Evolutionary conservation across 2,329 filamentous ascomycete genomes (phyloP).

Genomic region (Stenocarpella maydis): DNA sequence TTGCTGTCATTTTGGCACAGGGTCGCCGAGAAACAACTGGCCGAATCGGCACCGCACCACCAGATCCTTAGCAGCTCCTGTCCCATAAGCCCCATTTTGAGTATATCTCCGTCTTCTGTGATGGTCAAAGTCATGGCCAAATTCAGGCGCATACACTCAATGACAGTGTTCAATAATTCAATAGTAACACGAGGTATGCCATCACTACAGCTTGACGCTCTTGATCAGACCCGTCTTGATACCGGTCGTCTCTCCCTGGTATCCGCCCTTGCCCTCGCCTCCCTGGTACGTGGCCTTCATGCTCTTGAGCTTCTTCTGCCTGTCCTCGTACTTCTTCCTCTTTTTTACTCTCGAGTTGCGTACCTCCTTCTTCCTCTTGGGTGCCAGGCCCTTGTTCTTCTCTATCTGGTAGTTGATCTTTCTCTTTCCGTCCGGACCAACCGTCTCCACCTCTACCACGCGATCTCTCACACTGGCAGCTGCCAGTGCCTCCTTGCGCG

Average conservation of each 20-base stretch:
- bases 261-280: slow-evolving; percentile 83
- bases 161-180: not conserved
- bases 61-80: not conserved
- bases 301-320: slow-evolving; percentile 94
- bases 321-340: slow-evolving; percentile 93
- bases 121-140: not conserved
- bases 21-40: not conserved
- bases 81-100: not conserved
- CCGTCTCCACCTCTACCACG: slow-evolving; percentile 69
- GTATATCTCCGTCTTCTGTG: not conserved
- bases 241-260: slow-evolving; percentile 91
- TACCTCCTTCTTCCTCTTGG: slow-evolving; percentile 91
- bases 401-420: slow-evolving; percentile 93
- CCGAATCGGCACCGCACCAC: slow-evolving; percentile 33
- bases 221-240: slow-evolving; percentile 94
- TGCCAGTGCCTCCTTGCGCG: slow-evolving; percentile 62
- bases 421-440: slow-evolving; percentile 86
- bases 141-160: not conserved
- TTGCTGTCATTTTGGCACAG: slow-evolving; percentile 31
- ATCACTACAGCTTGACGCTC: slow-evolving; percentile 82
- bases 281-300: slow-evolving; percentile 88
- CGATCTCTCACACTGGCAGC: slow-evolving; percentile 70
- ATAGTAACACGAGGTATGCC: not conserved
- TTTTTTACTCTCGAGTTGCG: slow-evolving; percentile 98
- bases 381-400: slow-evolving; percentile 96